Evolutionary conservation across 805 yeast genomes (phyloP).

Genomic region (Blastobotrys attinorum): DNA sequence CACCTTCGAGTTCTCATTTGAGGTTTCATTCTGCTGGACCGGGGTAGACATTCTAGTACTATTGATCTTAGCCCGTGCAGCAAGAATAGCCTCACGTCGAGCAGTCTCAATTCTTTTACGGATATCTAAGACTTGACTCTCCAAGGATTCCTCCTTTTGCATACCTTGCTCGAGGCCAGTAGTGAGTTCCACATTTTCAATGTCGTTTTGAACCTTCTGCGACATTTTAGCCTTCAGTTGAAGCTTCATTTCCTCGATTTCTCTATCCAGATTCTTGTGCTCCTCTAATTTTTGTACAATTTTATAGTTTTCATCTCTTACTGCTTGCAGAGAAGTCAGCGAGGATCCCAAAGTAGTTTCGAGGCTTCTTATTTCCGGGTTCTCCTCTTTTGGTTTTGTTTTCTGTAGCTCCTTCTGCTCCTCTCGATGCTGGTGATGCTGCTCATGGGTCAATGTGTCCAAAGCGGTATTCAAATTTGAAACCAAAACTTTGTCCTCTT

Average conservation of each 20-base stretch:
- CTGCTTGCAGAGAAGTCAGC: background rate
- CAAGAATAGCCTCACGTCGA: too few species aligned
- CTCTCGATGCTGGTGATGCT: too few species aligned
- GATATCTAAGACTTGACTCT: background rate
- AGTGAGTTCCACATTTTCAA: background rate
- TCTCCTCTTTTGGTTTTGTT: too few species aligned
- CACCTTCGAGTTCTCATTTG: background rate
- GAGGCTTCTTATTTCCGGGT: background rate
- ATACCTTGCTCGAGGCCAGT: background rate
- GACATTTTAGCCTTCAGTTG: background rate
- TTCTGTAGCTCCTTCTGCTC: too few species aligned
- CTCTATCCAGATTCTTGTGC: background rate
- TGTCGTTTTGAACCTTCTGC: background rate
- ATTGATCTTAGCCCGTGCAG: too few species aligned
- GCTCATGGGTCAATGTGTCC: too few species aligned
- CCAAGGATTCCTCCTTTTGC: background rate
- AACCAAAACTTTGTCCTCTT: too few species aligned
- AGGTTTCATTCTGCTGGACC: background rate
- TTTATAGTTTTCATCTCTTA: background rate
- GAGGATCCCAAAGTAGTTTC: background rate
- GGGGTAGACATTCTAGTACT: too few species aligned
- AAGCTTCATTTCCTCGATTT: background rate
- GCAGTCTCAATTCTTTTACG: too few species aligned
- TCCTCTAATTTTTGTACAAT: background rate
- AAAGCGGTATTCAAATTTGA: too few species aligned